A percentile compares a stretch with the other conserved stretches of the same genome.
These are phyloP conservation scores for Trypethelium eluteriae DNA, from an alignment of 495 filamentous ascomycete species.

Conservation along the genomic window DNA sequence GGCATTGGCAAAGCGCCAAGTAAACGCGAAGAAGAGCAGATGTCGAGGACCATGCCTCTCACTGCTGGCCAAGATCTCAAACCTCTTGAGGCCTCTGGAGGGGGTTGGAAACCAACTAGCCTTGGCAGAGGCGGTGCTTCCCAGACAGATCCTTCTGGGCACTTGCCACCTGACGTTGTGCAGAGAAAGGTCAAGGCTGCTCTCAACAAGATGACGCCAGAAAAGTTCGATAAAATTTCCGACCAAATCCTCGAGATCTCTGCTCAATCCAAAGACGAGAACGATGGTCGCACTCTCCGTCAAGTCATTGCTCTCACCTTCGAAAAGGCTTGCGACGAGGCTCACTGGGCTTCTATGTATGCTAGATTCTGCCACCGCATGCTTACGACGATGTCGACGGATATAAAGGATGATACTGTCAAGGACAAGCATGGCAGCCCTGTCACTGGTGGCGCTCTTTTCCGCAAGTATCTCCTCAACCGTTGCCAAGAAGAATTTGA, in stretches of 20 bases:
- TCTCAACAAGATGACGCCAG: conserved; percentile 99
- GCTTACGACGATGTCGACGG: conserved; percentile 88
- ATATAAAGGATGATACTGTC: conserved; percentile 92
- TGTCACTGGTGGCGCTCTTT: conserved; percentile 84
- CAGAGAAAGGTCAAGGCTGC: conserved; percentile 98
- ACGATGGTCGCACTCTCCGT: conserved; percentile 85
- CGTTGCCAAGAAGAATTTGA: conserved; percentile 99
- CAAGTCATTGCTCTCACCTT: conserved; percentile 98
- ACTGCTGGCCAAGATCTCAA: conserved; percentile 73
- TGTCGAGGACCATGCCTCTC: conserved; percentile 78
- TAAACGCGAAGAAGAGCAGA: conserved; percentile 52
- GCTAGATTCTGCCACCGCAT: conserved; percentile 98
- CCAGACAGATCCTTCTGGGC: conserved; percentile 47
- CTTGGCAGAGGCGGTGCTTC: conserved; percentile 34
- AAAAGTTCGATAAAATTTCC: conserved; percentile 95
- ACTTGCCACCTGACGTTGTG: conserved; percentile 84
- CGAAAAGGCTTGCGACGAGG: conserved; percentile 97
- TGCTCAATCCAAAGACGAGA: conserved; percentile 88
- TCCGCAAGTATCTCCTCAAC: conserved; percentile 98
- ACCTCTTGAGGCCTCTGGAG: conserved; percentile 59
- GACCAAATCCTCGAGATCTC: conserved; percentile 90
- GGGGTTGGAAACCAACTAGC: conserved; percentile 87
- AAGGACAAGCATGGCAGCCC: conserved; percentile 76
- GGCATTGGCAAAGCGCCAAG: conserved; percentile 31
- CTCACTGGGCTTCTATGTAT: conserved; percentile 98